Conservation (phyloP, 2,329 filamentous ascomycete species). For the Apiospora arundinis region DNA sequence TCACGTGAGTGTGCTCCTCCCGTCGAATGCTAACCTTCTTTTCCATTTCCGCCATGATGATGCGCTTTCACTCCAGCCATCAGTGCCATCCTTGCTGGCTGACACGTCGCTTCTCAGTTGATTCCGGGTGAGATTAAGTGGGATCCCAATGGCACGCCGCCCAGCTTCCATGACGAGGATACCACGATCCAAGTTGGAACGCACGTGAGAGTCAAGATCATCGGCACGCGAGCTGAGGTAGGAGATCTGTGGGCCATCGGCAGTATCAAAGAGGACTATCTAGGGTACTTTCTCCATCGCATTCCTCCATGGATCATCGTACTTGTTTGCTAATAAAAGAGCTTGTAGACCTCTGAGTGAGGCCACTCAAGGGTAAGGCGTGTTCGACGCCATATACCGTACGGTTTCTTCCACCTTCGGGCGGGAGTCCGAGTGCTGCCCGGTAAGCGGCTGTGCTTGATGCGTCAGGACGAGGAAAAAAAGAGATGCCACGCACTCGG, state of each 20-base stretch:
- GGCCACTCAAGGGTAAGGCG: not conserved
- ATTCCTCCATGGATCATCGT: not conserved
- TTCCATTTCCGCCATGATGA: not conserved
- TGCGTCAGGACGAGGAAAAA: not conserved
- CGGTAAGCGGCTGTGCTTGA: not conserved
- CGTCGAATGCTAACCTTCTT: slow-evolving; percentile 5
- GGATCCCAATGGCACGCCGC: slow-evolving; percentile 94
- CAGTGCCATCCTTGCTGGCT: not conserved
- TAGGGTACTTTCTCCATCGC: slow-evolving; percentile 58
- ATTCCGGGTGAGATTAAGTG: slow-evolving; percentile 93
- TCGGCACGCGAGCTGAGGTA: slow-evolving; percentile 91
- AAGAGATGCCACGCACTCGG: not conserved
- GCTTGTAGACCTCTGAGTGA: slow-evolving; percentile 20
- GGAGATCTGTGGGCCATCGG: slow-evolving; percentile 96
- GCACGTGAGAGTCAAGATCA: slow-evolving; percentile 91
- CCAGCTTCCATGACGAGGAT: slow-evolving; percentile 93
- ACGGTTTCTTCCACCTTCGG: not conserved
- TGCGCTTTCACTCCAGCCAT: not conserved
- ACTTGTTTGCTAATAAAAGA: slow-evolving; percentile 25
- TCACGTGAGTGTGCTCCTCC: slow-evolving; percentile 61
- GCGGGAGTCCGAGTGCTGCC: not conserved
- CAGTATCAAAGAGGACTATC: slow-evolving; percentile 88
- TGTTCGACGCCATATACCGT: not conserved
- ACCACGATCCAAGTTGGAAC: slow-evolving; percentile 95
- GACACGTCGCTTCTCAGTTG: slow-evolving; percentile 59